A percentile compares a stretch with the other conserved stretches of the same genome.
Conservation (phyloP, 805 yeast genomes). For the Myxozyma geophila region DNA sequence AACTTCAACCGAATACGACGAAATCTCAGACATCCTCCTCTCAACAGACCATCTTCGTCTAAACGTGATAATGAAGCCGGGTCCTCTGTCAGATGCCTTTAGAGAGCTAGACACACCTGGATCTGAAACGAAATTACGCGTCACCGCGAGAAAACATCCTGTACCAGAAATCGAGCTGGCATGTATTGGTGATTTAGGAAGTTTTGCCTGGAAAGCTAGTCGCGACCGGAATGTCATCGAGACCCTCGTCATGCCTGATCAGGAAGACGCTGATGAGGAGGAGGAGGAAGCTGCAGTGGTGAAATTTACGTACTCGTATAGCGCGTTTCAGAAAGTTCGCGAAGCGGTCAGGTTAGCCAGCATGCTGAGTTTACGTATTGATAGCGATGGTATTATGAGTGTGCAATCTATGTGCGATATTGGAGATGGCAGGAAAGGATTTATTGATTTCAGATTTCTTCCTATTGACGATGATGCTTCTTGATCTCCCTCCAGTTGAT, state of each 20-base stretch:
- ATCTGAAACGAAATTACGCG: constrained; percentile 16
- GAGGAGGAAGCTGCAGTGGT: not conserved
- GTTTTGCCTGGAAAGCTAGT: constrained; percentile 20
- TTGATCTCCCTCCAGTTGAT: not conserved
- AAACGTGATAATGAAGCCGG: constrained; percentile 25
- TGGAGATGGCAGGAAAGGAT: constrained; percentile 37
- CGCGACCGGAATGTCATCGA: constrained; percentile 17
- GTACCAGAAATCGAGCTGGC: constrained; percentile 5
- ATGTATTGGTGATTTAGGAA: constrained; percentile 26
- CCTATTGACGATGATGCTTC: constrained; percentile 29
- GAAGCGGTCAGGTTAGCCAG: constrained; percentile 37
- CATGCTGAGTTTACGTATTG: constrained; percentile 33
- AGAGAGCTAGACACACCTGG: constrained; percentile 32
- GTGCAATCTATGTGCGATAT: constrained; percentile 39
- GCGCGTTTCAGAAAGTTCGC: constrained; percentile 22
- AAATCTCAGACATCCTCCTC: constrained; percentile 18
- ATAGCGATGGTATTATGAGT: constrained; percentile 35
- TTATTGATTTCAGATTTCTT: constrained; percentile 36
- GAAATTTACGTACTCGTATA: constrained; percentile 11
- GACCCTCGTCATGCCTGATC: constrained; percentile 9
- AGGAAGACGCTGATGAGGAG: too few species aligned
- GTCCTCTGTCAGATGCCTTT: constrained; percentile 26
- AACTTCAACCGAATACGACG: constrained; percentile 31
- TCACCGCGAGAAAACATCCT: constrained; percentile 7
- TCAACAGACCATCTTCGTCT: constrained; percentile 22